Evolutionary conservation across 2,329 filamentous ascomycete species (phyloP).

Genomic region (Myotisia sp.): DNA sequence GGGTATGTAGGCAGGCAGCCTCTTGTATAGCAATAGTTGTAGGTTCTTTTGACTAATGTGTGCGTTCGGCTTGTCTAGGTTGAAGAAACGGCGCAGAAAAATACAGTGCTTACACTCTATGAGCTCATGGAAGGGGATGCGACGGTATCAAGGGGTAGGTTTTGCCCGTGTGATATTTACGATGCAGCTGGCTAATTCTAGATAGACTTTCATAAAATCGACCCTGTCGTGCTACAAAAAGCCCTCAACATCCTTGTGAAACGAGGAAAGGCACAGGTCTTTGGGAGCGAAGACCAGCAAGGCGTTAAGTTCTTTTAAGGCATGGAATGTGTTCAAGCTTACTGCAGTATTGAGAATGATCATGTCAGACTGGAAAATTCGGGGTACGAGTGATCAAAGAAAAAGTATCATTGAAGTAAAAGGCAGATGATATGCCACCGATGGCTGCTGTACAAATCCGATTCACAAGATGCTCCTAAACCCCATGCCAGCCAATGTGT

Average conservation of each 20-base stretch:
- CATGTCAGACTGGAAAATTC: no score
- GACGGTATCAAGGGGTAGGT: slow-evolving; percentile 51
- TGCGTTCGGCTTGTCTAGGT: slow-evolving; percentile 29
- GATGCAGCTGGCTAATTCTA: slow-evolving; percentile 8
- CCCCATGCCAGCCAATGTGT: no score
- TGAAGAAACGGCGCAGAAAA: slow-evolving; percentile 78
- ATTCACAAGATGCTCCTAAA: no score
- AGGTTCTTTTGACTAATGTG: neutral
- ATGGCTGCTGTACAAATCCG: no score
- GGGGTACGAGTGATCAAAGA: no score
- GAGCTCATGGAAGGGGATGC: slow-evolving; percentile 81
- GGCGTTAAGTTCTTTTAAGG: slow-evolving; percentile 88
- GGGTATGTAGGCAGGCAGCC: slow-evolving; percentile 38
- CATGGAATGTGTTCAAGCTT: no score
- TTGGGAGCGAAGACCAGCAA: slow-evolving; percentile 72
- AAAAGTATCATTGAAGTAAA: no score
- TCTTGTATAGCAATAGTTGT: neutral
- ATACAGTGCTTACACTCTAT: slow-evolving; percentile 78
- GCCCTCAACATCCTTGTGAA: slow-evolving; percentile 72
- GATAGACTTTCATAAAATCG: slow-evolving; percentile 79
- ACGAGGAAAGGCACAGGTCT: slow-evolving; percentile 81
- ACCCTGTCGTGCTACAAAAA: slow-evolving; percentile 64
- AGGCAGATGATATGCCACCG: no score
- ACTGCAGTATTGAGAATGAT: no score
- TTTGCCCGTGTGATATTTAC: neutral